Evolutionary conservation across 345 rosid genomes (phyloP), one percentile per base, ranked within the genome.

Genomic region (Eucalyptus erythrocorys): DNA sequence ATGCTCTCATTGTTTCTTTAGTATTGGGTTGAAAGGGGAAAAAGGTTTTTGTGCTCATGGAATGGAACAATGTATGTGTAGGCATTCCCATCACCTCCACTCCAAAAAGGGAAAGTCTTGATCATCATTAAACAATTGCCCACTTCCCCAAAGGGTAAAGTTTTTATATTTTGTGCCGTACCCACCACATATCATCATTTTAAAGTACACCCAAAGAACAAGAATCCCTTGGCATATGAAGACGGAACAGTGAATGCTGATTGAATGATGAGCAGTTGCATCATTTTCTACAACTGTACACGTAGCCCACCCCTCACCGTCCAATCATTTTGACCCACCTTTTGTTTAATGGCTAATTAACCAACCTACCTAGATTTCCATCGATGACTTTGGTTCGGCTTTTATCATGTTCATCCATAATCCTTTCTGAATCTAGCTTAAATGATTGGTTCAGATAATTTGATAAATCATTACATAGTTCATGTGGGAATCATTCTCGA

Each of bases 61-160:
- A 86, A 86, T 59, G 49, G 48, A 66, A 55, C 87, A 86, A 16
- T 55, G 48, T 26, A 24, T 12, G 76, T 34, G 64, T 49, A 42
- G 45, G 79, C 76, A 55, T 32, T 32, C 85, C 49, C n/a, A 19
- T 24, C 53, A 22, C 26, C 59, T 64, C 91, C 90, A 87, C 92
- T 87, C 94, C 90, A n/a, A 59, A 92, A 91, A 91, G 90, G 94
- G 93, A 87, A 92, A 92, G 89, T 88, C 61, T 88, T 40, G 43
- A 40, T 37, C 34, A 61, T 66, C 71, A 48, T 85, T 85, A 86
- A 87, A 42, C 45, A 59, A 24, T 49, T 27, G 10, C 89, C 90
- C 91, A 92, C 91, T 91, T 91, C 93, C 94, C 37, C 61, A 92
- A 88, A 89, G 87, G 93, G 93, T 89, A 92, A 90, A 8, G 24